These are phyloP conservation scores for Mortierella sp. DNA, from an alignment of 371 early-diverging fungal genomes.

Conservation along the genomic window DNA sequence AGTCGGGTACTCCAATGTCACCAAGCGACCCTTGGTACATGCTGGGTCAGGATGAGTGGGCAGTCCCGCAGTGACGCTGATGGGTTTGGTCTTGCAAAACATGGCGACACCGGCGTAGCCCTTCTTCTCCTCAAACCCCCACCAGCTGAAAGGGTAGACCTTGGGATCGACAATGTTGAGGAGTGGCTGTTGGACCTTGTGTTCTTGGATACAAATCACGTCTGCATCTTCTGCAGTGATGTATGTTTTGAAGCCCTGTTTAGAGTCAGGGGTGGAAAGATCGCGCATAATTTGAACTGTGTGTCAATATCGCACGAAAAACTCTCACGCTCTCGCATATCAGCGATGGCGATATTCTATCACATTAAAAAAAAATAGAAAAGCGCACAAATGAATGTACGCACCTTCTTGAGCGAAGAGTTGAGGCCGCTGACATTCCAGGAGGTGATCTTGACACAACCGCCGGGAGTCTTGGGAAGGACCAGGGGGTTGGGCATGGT, in stretches of 20 bases:
- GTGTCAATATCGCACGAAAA: neutral
- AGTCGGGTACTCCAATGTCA: constrained; percentile 77
- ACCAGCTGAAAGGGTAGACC: constrained; percentile 80
- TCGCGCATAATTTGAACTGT: neutral
- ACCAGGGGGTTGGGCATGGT: constrained; percentile 71
- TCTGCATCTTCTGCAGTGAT: constrained; percentile 88
- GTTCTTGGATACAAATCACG: constrained; percentile 90
- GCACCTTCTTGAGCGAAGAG: constrained; percentile 82
- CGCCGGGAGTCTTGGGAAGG: constrained; percentile 64
- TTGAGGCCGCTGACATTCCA: constrained; percentile 87
- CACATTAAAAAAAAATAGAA: neutral
- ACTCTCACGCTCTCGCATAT: neutral
- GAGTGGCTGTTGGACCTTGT: constrained; percentile 70
- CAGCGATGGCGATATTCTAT: too few relatives aligned
- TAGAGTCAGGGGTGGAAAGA: neutral
- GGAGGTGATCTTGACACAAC: constrained; percentile 79
- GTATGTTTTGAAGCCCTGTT: constrained; percentile 77
- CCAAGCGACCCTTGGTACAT: constrained; percentile 79
- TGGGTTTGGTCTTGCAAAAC: constrained; percentile 85
- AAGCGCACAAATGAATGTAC: neutral
- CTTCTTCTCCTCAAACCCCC: constrained; percentile 81
- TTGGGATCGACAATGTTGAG: constrained; percentile 64
- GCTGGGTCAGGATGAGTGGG: constrained; percentile 63
- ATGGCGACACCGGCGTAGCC: constrained; percentile 90
- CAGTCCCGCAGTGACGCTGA: constrained; percentile 74